Evolutionary conservation across 179 eudicot genomes (phyloP), one percentile per base, ranked within the genome.

Genomic region (Silene noctiflora): DNA sequence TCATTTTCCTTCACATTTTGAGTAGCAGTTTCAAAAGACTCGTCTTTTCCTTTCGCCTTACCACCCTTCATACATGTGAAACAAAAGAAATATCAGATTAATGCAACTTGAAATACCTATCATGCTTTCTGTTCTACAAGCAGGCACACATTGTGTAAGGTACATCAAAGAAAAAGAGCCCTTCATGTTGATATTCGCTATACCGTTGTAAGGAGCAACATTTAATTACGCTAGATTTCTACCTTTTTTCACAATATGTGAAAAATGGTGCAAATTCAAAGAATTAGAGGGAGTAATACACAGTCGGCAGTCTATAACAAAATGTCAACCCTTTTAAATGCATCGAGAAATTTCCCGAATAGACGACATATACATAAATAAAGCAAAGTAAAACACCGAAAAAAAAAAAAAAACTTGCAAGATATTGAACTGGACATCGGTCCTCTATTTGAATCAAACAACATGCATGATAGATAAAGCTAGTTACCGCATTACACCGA

Each of bases 1-100:
- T 81, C 90, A 73, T 72, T 86, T 48, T 65, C 87, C 67, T 79
- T 88, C 75, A 78, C 88, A 62, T 62, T 51, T 48, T 67, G 71
- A 6, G 13, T 4, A 77, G 65, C 69, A 63, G 21, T 31, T 69
- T 69, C 79, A 39, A 10, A 66, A 53, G 59, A 71, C 4, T 63
- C 81, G 63, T 78, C 84, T 27, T 81, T 77, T 11, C 63, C 68
- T 63, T 68, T 77, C 67, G 53, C 72, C 61, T 63, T 81, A 14
- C 9, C 56, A 81, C 81, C 72, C 81, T 81, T 21, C 19, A 61
- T 27, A 61, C 33, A 21, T 25, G 35, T 24, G 62, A 12, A 6
- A 53, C 39, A 53, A 27, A 68, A 42, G 13, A 51, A 31, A 17
- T 16, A 51, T 71, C 61, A 20, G 19, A 71, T 71, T 71, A 6